Conservation (phyloP, 805 yeast genomes). For the Zygoascus ofunaensis region DNA sequence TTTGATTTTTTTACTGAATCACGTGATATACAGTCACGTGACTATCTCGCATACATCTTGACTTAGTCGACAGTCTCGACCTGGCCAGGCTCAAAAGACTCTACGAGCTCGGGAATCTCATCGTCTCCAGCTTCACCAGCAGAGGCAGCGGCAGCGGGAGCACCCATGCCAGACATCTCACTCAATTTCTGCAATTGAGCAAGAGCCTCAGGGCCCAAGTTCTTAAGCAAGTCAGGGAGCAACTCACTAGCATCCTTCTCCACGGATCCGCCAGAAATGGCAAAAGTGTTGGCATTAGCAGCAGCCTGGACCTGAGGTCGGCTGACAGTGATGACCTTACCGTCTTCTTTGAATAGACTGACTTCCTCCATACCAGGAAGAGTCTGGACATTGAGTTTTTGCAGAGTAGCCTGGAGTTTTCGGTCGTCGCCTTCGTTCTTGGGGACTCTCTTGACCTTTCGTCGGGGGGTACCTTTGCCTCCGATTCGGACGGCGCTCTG, state of each 20-base stretch:
- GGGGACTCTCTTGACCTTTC: slow-evolving; percentile 72
- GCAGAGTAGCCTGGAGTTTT: slow-evolving; percentile 80
- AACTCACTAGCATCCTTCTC: slow-evolving; percentile 87
- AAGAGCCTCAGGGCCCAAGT: slow-evolving; percentile 92
- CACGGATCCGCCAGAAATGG: slow-evolving; percentile 90
- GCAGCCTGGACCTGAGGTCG: slow-evolving; percentile 95
- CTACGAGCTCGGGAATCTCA: slow-evolving; percentile 64
- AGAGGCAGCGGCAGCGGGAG: slow-evolving; percentile 37
- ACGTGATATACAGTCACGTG: no score
- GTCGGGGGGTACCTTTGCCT: slow-evolving; percentile 66
- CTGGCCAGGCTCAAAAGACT: slow-evolving; percentile 57
- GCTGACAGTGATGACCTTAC: slow-evolving; percentile 90
- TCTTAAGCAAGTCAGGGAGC: slow-evolving; percentile 89
- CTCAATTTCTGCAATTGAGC: slow-evolving; percentile 84
- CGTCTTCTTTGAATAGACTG: slow-evolving; percentile 94
- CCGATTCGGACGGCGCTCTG: slow-evolving; percentile 77
- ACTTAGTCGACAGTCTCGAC: neutral
- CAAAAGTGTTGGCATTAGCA: slow-evolving; percentile 81
- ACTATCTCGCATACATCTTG: no score
- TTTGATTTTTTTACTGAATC: no score
- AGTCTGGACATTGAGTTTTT: slow-evolving; percentile 82
- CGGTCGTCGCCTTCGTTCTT: slow-evolving; percentile 65
- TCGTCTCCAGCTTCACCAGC: slow-evolving; percentile 41
- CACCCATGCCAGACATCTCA: slow-evolving; percentile 49
- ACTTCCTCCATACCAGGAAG: slow-evolving; percentile 91